Conservation (phyloP, 2,329 filamentous ascomycete species). For the Cadophora sp. region DNA sequence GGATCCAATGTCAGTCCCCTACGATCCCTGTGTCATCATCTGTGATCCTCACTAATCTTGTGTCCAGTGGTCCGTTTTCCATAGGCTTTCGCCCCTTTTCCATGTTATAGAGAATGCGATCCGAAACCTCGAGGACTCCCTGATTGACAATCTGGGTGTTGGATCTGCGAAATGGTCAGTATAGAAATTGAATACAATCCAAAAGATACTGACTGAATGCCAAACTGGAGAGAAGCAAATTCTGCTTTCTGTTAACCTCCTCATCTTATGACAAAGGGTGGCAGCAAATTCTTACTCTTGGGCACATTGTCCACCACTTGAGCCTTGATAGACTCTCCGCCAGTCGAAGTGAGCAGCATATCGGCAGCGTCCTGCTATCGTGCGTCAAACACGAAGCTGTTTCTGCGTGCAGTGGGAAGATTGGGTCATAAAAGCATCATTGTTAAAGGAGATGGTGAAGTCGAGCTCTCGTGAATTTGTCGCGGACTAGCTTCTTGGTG, state of each 20-base stretch:
- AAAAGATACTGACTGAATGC: constrained; percentile 71
- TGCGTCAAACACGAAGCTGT: not conserved
- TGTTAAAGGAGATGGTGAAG: not conserved
- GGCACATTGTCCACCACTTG: constrained; percentile 71
- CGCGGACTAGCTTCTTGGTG: constrained; percentile 15
- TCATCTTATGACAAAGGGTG: not conserved
- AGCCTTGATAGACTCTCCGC: constrained; percentile 26
- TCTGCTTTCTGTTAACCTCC: constrained; percentile 46
- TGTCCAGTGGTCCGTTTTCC: constrained; percentile 85
- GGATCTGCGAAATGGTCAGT: constrained; percentile 60
- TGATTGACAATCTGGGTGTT: constrained; percentile 96
- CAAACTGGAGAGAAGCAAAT: constrained; percentile 75
- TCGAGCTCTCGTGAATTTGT: constrained; percentile 14
- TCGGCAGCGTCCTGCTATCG: constrained; percentile 14
- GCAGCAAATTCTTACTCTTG: constrained; percentile 24
- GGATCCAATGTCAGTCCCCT: constrained; percentile 24
- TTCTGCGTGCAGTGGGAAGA: not conserved
- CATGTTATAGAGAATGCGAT: constrained; percentile 91
- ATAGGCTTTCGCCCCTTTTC: constrained; percentile 78
- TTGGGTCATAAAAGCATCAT: constrained; percentile 16
- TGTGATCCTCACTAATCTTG: constrained; percentile 64
- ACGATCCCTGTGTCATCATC: constrained; percentile 17
- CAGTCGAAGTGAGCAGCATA: constrained; percentile 23
- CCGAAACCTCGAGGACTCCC: constrained; percentile 92
- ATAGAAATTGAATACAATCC: constrained; percentile 4